These are phyloP conservation scores for Loxodes magnus DNA, from an alignment of 73 alveolate species.

Conservation along the genomic window DNA sequence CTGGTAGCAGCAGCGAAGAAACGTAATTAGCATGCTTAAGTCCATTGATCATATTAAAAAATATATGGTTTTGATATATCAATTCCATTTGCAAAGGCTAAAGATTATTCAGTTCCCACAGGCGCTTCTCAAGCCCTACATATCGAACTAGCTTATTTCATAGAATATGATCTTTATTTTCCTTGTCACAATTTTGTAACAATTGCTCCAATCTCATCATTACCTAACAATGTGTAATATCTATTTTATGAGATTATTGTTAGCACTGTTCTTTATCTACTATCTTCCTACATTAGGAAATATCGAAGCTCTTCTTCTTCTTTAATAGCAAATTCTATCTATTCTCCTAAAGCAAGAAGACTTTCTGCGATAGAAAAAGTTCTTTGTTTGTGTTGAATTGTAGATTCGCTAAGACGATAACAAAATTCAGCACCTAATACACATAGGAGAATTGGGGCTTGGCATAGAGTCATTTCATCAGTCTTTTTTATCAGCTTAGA, in stretches of 20 bases:
- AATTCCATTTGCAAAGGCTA: slow-evolving; percentile 5
- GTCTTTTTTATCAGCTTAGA: not conserved
- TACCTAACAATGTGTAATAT: not conserved
- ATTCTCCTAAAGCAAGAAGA: not conserved
- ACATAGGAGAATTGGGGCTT: slow-evolving; percentile 2
- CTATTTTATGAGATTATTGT: not conserved
- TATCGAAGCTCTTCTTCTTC: slow-evolving; percentile 12
- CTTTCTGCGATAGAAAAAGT: not conserved
- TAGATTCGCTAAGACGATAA: not conserved
- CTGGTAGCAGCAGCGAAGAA: slow-evolving; percentile 16
- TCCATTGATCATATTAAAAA: slow-evolving; percentile 22
- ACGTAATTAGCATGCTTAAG: slow-evolving; percentile 27
- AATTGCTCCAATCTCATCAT: slow-evolving; percentile 9
- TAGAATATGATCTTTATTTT: slow-evolving; percentile 27
- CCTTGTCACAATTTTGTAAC: slow-evolving; percentile 7
- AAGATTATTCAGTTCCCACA: slow-evolving; percentile 23
- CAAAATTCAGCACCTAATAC: slow-evolving; percentile 2
- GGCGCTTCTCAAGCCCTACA: slow-evolving; percentile 27
- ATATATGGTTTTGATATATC: slow-evolving; percentile 14
- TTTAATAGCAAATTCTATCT: slow-evolving; percentile 1
- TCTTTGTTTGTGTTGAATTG: slow-evolving; percentile 4
- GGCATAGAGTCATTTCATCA: not conserved
- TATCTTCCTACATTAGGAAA: not conserved
- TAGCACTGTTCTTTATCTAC: not conserved
- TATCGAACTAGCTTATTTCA: slow-evolving; percentile 23